phyloP scores from a whole-genome alignment of 768 basidiomycete genomes.

The Amanita polypyramis region DNA sequence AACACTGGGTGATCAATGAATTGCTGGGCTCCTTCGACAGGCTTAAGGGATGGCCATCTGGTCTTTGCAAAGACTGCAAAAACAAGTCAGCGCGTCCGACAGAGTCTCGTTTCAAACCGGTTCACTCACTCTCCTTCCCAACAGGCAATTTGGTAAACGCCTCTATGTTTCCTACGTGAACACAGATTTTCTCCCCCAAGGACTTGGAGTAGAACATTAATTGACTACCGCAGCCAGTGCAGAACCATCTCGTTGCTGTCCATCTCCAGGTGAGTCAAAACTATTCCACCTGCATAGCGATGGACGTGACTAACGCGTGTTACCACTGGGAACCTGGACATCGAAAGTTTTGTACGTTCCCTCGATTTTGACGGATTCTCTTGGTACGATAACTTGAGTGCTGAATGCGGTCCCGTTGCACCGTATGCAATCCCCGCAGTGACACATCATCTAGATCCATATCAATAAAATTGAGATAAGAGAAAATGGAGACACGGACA shows the following conservation, averaged over 20 bases:
- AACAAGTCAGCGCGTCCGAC: background rate
- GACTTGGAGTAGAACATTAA: slow-evolving; percentile 5
- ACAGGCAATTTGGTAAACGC: slow-evolving; percentile 9
- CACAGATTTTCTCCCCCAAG: background rate
- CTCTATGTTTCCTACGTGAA: slow-evolving; percentile 9
- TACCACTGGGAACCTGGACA: slow-evolving; percentile 4
- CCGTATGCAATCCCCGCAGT: slow-evolving; percentile 10
- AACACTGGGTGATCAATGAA: background rate
- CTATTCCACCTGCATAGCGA: background rate
- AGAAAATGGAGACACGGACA: background rate
- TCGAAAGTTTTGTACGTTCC: slow-evolving; percentile 8
- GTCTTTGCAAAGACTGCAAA: slow-evolving; percentile 7
- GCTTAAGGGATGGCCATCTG: slow-evolving; percentile 1
- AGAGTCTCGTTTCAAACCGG: background rate
- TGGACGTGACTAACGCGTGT: background rate
- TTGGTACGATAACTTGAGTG: slow-evolving; percentile 6
- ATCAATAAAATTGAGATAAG: background rate
- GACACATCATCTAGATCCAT: slow-evolving; percentile 5
- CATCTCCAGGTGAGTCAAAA: no score
- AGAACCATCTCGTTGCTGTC: slow-evolving; percentile 9
- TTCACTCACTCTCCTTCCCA: slow-evolving; percentile 6
- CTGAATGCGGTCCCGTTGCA: slow-evolving; percentile 9
- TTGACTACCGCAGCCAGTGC: slow-evolving; percentile 9
- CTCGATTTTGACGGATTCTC: slow-evolving; percentile 3
- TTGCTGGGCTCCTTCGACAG: slow-evolving; percentile 1